Conservation (phyloP, 371 early-diverging fungal genomes). For the Globomyces sp. region DNA sequence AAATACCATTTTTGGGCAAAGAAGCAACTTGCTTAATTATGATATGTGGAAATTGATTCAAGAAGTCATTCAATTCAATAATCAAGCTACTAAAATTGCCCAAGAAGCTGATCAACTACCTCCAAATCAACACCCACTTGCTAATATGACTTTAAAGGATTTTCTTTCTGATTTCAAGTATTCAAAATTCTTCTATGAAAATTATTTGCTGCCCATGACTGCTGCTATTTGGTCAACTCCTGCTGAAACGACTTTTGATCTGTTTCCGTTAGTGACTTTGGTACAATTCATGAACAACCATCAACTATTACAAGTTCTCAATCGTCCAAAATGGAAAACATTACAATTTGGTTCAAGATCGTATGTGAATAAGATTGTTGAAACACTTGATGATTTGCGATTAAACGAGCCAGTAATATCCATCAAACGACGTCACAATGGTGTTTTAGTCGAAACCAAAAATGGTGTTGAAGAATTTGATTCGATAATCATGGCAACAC, state of each 20-base stretch:
- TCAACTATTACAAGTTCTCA: conserved; percentile 48
- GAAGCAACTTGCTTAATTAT: conserved; percentile 39
- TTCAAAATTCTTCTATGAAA: conserved; percentile 52
- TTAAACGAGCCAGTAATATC: conserved; percentile 31
- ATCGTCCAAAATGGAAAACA: conserved; percentile 59
- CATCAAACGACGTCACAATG: conserved; percentile 26
- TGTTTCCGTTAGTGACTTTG: conserved; percentile 56
- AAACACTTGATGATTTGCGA: conserved; percentile 35
- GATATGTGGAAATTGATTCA: conserved; percentile 52
- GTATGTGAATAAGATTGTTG: conserved; percentile 42
- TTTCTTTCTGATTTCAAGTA: conserved; percentile 49
- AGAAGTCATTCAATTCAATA: conserved; percentile 55
- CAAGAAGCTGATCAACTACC: conserved; percentile 36
- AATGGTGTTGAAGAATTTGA: conserved; percentile 48
- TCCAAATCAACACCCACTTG: conserved; percentile 40
- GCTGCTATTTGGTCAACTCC: conserved; percentile 65
- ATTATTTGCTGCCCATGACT: conserved; percentile 61
- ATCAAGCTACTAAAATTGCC: conserved; percentile 46
- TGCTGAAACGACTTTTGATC: conserved; percentile 49
- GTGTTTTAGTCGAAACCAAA: conserved; percentile 33
- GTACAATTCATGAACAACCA: conserved; percentile 65
- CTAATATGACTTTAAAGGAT: conserved; percentile 44
- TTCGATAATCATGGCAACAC: conserved; percentile 58
- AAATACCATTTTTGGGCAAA: conserved; percentile 53
- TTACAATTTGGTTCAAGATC: conserved; percentile 47